Base-by-base conservation (phyloP, 2,329 filamentous ascomycete genomes). In the Cladosporium sp. region DNA sequence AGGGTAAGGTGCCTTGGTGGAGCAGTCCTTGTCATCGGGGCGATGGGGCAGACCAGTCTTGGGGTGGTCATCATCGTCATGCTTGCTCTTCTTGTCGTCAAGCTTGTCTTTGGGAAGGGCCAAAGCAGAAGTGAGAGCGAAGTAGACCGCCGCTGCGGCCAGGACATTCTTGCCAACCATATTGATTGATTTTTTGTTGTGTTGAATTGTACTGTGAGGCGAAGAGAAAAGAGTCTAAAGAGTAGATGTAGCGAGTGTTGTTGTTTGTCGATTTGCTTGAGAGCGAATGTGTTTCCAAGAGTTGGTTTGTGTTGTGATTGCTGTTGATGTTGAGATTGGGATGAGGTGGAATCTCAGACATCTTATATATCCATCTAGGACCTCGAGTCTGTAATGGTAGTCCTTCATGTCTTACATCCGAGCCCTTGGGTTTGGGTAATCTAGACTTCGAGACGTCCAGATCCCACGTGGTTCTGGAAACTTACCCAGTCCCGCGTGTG, bases 401-500 rank as follows among this genome's bases (percentile, higher is more conserved):
- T 24, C 18, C 28, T 49, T 32, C 26, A 49, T 34, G 28, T 61
- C 59, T 61, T 32, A 61, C 32, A 51, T 38, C 34, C 6, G 28
- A 51, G 18, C n/a, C 44, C 30, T 18, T 18, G 28, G 41, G 6
- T 51, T 36, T 24, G 26, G 28, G 47, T 61, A 34, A 8, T 34
- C 47, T 61, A 51, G 47, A 61, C 28, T 52, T 59, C 30, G 30
- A 34, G 41, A 24, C 18, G 59, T 51, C 59, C 30, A 52, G 28
- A 51, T 61, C 44, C 28, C 59, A 61, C 59, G 59, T 61, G 59
- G 59, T 61, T 61, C 59, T 61, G 44, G 59, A 61, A 61, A 61
- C 59, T 30, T 52, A 51, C 28, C 41, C 12, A 28, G 26, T 12
- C 30, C 44, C 26, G 26, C 38, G 44, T 30, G 44, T 52, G 32